These are phyloP conservation scores for Saccharomycopsis capsularis DNA, from an alignment of 805 yeast genomes.

Conservation along the genomic window DNA sequence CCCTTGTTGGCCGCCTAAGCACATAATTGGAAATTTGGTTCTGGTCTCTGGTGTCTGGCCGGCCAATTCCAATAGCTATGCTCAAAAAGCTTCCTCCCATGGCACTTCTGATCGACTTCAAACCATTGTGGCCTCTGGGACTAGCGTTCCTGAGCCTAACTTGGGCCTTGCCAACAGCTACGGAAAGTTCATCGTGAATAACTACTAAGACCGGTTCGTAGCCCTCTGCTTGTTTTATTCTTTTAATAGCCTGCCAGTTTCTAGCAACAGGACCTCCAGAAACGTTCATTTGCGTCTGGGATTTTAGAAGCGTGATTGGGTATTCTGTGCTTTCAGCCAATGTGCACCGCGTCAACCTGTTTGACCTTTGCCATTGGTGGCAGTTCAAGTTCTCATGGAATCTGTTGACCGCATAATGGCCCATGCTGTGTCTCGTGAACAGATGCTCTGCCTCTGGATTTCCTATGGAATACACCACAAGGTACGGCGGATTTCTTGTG, in stretches of 20 bases:
- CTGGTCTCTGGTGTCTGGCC: conserved; percentile 43
- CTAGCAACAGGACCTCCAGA: conserved; percentile 12
- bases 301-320: conserved; percentile 10
- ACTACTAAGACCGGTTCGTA: conserved; percentile 33
- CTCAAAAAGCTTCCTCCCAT: conserved; percentile 51
- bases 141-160: conserved; percentile 53
- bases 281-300: conserved; percentile 17
- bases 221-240: conserved; percentile 5
- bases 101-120: conserved; percentile 45
- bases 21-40: conserved; percentile 55
- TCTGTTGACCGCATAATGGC: conserved; percentile 9
- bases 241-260: conserved; percentile 8
- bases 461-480: conserved; percentile 19
- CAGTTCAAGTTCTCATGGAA: conserved; percentile 6
- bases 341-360: neutral
- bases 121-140: conserved; percentile 80
- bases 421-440: conserved; percentile 19
- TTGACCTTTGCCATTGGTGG: conserved; percentile 1
- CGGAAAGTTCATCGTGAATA: conserved; percentile 72
- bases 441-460: conserved; percentile 18
- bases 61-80: conserved; percentile 71
- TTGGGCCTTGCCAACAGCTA: conserved; percentile 59
- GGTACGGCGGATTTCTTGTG: neutral
- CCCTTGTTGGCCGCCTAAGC: conserved; percentile 41
- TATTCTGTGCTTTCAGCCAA: neutral